Conservation (phyloP, 768 basidiomycete species). For the Leccinellum rugosiceps region DNA sequence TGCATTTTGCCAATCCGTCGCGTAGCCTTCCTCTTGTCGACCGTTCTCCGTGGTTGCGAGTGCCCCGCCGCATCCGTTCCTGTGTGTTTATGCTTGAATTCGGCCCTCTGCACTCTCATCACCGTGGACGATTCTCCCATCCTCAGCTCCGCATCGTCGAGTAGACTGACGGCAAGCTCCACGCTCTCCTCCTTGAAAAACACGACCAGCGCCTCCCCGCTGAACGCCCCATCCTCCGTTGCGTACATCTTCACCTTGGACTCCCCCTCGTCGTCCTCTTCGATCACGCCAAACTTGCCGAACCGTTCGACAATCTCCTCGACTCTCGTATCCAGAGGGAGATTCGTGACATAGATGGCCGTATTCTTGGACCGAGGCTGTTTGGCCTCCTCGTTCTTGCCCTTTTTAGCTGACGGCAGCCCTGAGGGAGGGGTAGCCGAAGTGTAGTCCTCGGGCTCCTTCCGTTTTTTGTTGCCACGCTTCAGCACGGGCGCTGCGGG, state of each 20-base stretch:
- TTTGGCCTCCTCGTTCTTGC: slow-evolving; percentile 54
- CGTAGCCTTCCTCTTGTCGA: slow-evolving; percentile 76
- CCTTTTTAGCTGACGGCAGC: slow-evolving; percentile 60
- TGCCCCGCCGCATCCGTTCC: slow-evolving; percentile 39
- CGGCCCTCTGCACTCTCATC: slow-evolving; percentile 74
- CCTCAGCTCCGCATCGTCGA: slow-evolving; percentile 91
- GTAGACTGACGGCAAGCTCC: slow-evolving; percentile 69
- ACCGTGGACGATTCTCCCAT: slow-evolving; percentile 71
- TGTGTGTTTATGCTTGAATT: slow-evolving; percentile 69
- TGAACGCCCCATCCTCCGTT: slow-evolving; percentile 82
- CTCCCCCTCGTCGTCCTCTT: slow-evolving; percentile 88
- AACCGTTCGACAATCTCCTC: slow-evolving; percentile 86
- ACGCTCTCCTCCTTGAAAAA: slow-evolving; percentile 99
- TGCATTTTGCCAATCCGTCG: slow-evolving; percentile 83
- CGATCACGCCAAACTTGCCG: slow-evolving; percentile 85
- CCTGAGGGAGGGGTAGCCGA: slow-evolving; percentile 48
- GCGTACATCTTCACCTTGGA: slow-evolving; percentile 97
- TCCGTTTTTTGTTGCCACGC: slow-evolving; percentile 78
- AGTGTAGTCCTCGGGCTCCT: slow-evolving; percentile 69
- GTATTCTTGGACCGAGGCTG: slow-evolving; percentile 80
- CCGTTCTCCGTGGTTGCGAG: slow-evolving; percentile 52
- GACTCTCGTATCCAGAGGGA: slow-evolving; percentile 71
- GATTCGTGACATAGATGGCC: slow-evolving; percentile 82
- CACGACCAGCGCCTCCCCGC: slow-evolving; percentile 91
- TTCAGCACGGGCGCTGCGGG: slow-evolving; percentile 85